phyloP scores from a whole-genome alignment of 2,329 filamentous ascomycete genomes.

The Venturia aucupariae region DNA sequence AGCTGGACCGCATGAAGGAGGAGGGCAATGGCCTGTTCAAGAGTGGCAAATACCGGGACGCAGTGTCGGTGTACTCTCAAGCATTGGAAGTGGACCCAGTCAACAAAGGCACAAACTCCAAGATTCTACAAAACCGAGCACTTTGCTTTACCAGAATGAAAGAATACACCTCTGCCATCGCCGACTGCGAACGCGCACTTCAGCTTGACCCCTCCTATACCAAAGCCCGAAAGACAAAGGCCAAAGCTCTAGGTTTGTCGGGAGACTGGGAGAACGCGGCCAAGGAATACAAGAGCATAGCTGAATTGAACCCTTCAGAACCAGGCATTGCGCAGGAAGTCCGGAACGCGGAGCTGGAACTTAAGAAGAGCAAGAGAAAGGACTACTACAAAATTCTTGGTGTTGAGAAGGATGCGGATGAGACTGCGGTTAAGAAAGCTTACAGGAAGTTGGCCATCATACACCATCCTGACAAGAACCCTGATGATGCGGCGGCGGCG shows the following conservation, averaged over 20 bases:
- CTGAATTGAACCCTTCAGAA: slow-evolving; percentile 76
- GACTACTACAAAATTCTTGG: slow-evolving; percentile 98
- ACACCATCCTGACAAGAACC: slow-evolving; percentile 97
- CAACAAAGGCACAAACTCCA: slow-evolving; percentile 90
- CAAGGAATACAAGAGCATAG: slow-evolving; percentile 77
- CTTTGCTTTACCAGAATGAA: slow-evolving; percentile 76
- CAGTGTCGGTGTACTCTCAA: slow-evolving; percentile 74
- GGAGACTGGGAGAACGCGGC: slow-evolving; percentile 91
- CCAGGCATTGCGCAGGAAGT: slow-evolving; percentile 74
- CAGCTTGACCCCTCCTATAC: slow-evolving; percentile 73
- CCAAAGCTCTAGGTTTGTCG: slow-evolving; percentile 75
- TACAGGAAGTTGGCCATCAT: slow-evolving; percentile 92
- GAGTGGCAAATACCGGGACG: slow-evolving; percentile 65
- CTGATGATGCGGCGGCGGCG: slow-evolving; percentile 71
- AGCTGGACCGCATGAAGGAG: slow-evolving; percentile 85
- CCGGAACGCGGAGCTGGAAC: slow-evolving; percentile 79
- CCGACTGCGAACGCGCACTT: slow-evolving; percentile 78
- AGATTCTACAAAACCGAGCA: slow-evolving; percentile 88
- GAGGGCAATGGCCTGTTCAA: slow-evolving; percentile 91
- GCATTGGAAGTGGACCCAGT: slow-evolving; percentile 76
- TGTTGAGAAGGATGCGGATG: slow-evolving; percentile 73
- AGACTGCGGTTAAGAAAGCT: slow-evolving; percentile 86
- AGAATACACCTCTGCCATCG: slow-evolving; percentile 70
- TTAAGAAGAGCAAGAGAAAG: slow-evolving; percentile 96
- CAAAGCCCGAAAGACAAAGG: slow-evolving; percentile 89